Percentiles rank a stretch among this genome's conserved stretches.
Conservation (phyloP, 352 stramenopile genomes). For the Globisporangium uncinulatum region DNA sequence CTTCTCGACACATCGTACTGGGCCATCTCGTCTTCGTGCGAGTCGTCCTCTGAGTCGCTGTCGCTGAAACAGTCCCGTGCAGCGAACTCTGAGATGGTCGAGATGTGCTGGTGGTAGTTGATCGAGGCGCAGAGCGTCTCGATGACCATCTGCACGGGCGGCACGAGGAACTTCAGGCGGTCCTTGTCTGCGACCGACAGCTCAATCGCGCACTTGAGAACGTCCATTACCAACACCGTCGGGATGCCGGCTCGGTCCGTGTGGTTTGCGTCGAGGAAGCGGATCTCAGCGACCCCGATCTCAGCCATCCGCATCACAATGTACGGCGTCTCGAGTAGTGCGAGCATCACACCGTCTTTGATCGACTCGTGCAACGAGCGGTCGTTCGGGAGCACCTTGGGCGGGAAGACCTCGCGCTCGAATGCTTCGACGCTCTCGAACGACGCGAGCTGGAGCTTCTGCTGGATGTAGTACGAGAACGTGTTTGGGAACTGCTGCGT, state of each 20-base stretch:
- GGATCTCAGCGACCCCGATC: conserved; percentile 52
- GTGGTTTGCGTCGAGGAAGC: conserved; percentile 59
- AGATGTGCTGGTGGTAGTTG: conserved; percentile 74
- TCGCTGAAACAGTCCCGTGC: conserved; percentile 73
- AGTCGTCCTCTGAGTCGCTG: conserved; percentile 55
- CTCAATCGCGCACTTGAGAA: conserved; percentile 53
- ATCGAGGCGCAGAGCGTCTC: conserved; percentile 60
- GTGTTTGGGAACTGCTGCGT: conserved; percentile 72
- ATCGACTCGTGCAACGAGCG: conserved; percentile 48
- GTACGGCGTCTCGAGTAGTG: conserved; percentile 44
- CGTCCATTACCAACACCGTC: conserved; percentile 43
- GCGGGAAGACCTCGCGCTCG: conserved; percentile 61
- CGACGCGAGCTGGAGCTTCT: conserved; percentile 57
- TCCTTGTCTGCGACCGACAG: conserved; percentile 29
- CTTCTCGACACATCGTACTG: conserved; percentile 10
- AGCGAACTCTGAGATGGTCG: conserved; percentile 67
- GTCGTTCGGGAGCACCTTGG: conserved; percentile 42
- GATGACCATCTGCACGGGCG: conserved; percentile 40
- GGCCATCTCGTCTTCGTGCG: conserved; percentile 15
- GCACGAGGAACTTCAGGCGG: conserved; percentile 43
- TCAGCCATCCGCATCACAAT: conserved; percentile 44
- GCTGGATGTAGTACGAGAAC: conserved; percentile 69
- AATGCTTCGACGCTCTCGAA: conserved; percentile 71
- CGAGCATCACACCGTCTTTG: conserved; percentile 39
- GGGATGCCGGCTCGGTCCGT: conserved; percentile 39